These are phyloP conservation scores for Daldinia concentrica DNA, from an alignment of 495 filamentous ascomycete species.

Conservation along the genomic window DNA sequence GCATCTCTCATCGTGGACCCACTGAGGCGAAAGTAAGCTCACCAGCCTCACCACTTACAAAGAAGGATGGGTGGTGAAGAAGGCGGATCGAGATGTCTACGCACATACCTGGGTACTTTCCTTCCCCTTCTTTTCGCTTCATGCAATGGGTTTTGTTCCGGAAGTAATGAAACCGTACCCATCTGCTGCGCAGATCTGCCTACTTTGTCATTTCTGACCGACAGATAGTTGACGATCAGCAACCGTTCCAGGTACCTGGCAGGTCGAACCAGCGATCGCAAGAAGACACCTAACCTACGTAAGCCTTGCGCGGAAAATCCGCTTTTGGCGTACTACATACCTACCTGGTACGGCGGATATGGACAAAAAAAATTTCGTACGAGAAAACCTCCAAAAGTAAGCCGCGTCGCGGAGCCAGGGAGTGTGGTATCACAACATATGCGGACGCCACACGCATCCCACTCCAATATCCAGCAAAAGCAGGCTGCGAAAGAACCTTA, in stretches of 20 bases:
- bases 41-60: slow-evolving; percentile 9
- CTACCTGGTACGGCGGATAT: neutral
- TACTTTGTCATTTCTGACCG: slow-evolving; percentile 2
- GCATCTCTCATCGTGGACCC: slow-evolving; percentile 9
- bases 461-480: neutral
- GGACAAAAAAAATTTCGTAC: neutral
- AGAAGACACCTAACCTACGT: neutral
- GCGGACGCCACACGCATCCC: slow-evolving; percentile 4
- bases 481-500: slow-evolving; percentile 1
- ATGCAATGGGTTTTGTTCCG: neutral
- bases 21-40: slow-evolving; percentile 17
- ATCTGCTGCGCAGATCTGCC: slow-evolving; percentile 16
- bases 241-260: slow-evolving; percentile 28
- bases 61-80: neutral
- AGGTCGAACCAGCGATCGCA: slow-evolving; percentile 13
- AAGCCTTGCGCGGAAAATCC: slow-evolving; percentile 34
- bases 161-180: slow-evolving; percentile 28
- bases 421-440: slow-evolving; percentile 12
- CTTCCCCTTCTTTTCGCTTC: neutral
- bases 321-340: slow-evolving; percentile 20
- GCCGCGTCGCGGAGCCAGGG: neutral
- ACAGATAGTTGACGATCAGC: slow-evolving; percentile 22
- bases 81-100: neutral
- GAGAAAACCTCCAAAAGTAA: slow-evolving; percentile 12
- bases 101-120: neutral